Evolutionary conservation across 768 basidiomycete species (phyloP).

Genomic region (Rhodotorula diobovata): DNA sequence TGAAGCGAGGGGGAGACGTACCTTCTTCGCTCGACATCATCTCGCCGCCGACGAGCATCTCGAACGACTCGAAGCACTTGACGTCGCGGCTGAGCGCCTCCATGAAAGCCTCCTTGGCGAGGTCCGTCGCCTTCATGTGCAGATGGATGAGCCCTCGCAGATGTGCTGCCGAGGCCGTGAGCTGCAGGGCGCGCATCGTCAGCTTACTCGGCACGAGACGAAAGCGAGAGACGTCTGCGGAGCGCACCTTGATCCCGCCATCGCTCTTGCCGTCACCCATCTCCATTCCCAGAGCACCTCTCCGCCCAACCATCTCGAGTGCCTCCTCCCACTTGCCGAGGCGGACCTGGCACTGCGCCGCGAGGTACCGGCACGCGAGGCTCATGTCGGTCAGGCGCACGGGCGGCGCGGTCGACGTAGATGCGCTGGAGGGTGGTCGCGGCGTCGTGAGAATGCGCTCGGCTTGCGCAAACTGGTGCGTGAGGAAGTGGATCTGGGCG

Average conservation of each 20-base stretch:
- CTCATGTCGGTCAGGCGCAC: constrained; percentile 52
- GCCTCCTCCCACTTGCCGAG: constrained; percentile 91
- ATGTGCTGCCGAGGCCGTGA: constrained; percentile 96
- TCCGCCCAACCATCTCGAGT: constrained; percentile 73
- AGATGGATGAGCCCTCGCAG: constrained; percentile 89
- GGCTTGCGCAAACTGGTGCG: constrained; percentile 88
- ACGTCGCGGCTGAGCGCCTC: constrained; percentile 91
- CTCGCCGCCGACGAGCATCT: constrained; percentile 79
- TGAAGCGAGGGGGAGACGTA: constrained; percentile 43
- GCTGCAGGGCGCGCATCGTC: constrained; percentile 52
- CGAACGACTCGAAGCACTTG: constrained; percentile 94
- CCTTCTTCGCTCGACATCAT: constrained; percentile 98
- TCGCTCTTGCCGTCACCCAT: constrained; percentile 67
- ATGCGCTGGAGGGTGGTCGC: constrained; percentile 52
- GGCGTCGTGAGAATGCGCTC: constrained; percentile 85
- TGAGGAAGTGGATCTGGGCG: constrained; percentile 94
- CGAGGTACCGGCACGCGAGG: constrained; percentile 90
- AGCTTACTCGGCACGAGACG: background rate
- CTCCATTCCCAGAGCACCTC: constrained; percentile 47
- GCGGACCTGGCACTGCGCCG: constrained; percentile 88
- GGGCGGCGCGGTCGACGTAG: constrained; percentile 13
- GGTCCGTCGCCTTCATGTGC: constrained; percentile 80
- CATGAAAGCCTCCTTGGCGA: constrained; percentile 91
- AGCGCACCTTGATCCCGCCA: constrained; percentile 81
- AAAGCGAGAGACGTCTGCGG: background rate